Evolutionary conservation across 208 protist species (phyloP), one percentile per base, ranked within the genome.

Genomic region (Crithidia acanthocephali): DNA sequence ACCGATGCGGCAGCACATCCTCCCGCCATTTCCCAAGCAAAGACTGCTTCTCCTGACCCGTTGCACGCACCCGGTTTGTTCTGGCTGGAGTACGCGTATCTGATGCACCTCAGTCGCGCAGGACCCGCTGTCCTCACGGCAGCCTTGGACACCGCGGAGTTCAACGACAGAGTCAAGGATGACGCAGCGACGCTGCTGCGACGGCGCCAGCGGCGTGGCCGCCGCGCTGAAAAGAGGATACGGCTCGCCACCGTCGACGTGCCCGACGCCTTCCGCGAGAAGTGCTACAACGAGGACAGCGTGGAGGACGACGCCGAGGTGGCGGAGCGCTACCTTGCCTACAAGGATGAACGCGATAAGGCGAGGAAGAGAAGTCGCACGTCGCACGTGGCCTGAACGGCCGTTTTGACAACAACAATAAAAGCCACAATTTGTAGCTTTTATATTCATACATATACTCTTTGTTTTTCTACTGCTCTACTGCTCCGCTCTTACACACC

Each of bases 261-360:
- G 13, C 75, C 80, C 0, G 48, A 81, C 48, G 32, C 52, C n/a
- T 85, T 77, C 30, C 67, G 65, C 2, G 62, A 64, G 57, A 33
- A 74, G 59, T 85, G 80, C 57, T 81, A n/a, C n/a, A n/a, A 64
- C 61, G 57, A 81, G 27, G 47, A 68, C n/a, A 71, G 80, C 55
- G 63, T 89, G 44, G 81, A 85, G 42, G 75, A 82, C 18, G 76
- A 86, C 6, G 68, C 23, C n/a, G 65, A 71, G 48, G 68, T 86
- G 20, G 74, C 69, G 11, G 30, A 8, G 13, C 70, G 47, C 25
- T 85, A 79, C 57, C 33, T 75, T 50, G 47, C 44, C 9, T 28
- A 48, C 23, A n/a, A 72, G 45, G 72, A 77, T 45, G 40, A 48
- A 6, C 58, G 67, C 6, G 25, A 47, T 0, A 16, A 20, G 20